Conservation (phyloP, 441 rosid genomes). For the Adansonia rubrostipa region DNA sequence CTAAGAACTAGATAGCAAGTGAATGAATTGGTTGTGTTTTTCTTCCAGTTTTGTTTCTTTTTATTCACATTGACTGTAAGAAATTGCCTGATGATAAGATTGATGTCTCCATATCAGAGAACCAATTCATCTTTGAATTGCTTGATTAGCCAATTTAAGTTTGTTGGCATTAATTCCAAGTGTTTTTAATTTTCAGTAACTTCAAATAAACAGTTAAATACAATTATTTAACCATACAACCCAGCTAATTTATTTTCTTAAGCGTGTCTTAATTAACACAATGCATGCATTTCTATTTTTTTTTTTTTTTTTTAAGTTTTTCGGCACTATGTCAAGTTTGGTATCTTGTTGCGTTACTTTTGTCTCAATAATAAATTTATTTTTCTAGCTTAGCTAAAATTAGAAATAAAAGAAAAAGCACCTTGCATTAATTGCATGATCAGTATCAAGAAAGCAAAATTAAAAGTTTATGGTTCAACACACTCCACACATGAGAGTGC, state of each 20-base stretch:
- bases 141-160: neutral
- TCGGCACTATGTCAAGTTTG: neutral
- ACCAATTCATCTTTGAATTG: constrained; percentile 1
- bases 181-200: neutral
- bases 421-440: neutral
- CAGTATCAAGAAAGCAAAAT: neutral
- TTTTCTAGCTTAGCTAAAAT: neutral
- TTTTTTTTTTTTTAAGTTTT: neutral
- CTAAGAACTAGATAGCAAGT: neutral
- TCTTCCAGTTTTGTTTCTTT: neutral
- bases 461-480: neutral
- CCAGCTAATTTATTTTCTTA: neutral
- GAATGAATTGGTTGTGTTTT: neutral
- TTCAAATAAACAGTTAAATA: neutral
- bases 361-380: neutral
- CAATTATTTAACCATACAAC: neutral
- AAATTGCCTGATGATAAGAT: neutral
- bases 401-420: neutral
- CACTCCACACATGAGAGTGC: neutral
- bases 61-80: neutral
- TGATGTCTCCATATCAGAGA: constrained; percentile 11
- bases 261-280: neutral
- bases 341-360: neutral
- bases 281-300: neutral
- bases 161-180: neutral